Conservation (phyloP, 1,284 basidiomycete species). For the Farysia itapuensis region DNA sequence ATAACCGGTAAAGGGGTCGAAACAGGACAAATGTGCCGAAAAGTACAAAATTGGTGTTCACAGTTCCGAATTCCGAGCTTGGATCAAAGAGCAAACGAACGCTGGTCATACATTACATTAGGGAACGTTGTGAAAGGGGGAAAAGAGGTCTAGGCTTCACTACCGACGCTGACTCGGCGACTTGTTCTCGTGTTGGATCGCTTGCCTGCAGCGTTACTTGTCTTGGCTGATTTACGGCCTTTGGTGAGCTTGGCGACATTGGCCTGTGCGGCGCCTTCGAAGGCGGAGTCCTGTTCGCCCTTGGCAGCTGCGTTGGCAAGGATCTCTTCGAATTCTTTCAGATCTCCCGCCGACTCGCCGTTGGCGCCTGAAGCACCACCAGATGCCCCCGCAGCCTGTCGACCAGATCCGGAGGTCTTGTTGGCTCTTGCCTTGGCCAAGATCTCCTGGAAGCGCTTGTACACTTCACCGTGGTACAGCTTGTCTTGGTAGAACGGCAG, state of each 20-base stretch:
- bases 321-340: conserved; percentile 66
- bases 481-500: conserved; percentile 76
- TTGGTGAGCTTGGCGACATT: conserved; percentile 37
- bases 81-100: too few species aligned
- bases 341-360: conserved; percentile 28
- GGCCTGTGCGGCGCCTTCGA: conserved; percentile 67
- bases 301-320: conserved; percentile 78
- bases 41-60: too few species aligned
- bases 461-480: conserved; percentile 83
- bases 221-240: conserved; percentile 12
- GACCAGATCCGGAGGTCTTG: conserved; percentile 8
- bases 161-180: conserved; percentile 1
- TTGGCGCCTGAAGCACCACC: conserved; percentile 3
- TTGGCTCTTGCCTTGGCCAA: conserved; percentile 66
- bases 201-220: conserved; percentile 7
- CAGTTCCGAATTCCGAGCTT: too few species aligned
- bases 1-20: too few species aligned
- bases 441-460: conserved; percentile 82
- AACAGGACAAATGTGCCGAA: too few species aligned
- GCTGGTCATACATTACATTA: too few species aligned
- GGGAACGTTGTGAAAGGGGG: background rate
- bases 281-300: conserved; percentile 84
- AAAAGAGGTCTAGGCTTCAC: background rate
- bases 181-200: background rate
- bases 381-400: conserved; percentile 1